Conservation (phyloP, 495 filamentous ascomycete species). For the Podospora fimiseda region DNA sequence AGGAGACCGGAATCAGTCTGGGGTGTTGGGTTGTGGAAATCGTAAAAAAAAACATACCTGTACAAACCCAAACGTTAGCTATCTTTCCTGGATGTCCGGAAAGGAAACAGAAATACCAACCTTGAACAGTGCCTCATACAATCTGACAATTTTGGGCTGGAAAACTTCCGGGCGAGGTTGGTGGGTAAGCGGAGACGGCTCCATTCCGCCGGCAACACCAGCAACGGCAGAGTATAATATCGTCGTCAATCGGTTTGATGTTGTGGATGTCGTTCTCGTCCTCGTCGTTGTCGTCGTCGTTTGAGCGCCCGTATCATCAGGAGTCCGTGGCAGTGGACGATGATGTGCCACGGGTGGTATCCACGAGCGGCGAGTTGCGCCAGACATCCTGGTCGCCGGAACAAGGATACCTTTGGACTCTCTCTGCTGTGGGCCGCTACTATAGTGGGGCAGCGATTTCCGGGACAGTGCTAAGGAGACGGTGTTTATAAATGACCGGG, state of each 20-base stretch:
- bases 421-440: background rate
- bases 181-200: constrained; percentile 87
- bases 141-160: constrained; percentile 83
- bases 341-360: too few relatives aligned
- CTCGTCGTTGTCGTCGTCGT: too few relatives aligned
- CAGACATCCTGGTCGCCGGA: background rate
- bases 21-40: too few relatives aligned
- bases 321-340: too few relatives aligned
- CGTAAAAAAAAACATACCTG: too few relatives aligned
- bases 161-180: constrained; percentile 86
- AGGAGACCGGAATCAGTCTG: too few relatives aligned
- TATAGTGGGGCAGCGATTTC: background rate
- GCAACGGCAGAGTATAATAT: background rate
- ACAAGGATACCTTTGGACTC: too few relatives aligned
- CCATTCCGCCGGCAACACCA: constrained; percentile 48
- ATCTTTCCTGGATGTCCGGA: background rate
- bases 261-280: background rate
- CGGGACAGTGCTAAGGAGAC: constrained; percentile 6
- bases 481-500: background rate
- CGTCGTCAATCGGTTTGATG: background rate
- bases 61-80: background rate
- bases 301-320: too few relatives aligned
- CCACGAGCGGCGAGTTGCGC: background rate
- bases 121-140: constrained; percentile 84
- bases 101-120: constrained; percentile 45